Evolutionary conservation across 768 basidiomycete genomes (phyloP).

Genomic region (Suillus hirtellus): DNA sequence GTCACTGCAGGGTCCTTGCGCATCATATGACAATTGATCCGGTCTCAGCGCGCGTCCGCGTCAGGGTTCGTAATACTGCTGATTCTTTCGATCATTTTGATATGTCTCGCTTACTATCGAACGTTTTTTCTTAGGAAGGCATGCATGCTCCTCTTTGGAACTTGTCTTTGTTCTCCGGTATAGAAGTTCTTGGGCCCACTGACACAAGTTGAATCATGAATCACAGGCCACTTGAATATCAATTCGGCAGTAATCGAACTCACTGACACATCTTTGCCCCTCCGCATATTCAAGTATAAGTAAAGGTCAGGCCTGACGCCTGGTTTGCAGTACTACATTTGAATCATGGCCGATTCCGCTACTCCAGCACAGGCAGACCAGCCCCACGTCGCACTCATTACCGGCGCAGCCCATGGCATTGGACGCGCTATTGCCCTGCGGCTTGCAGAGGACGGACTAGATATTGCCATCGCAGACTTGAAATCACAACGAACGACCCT

Average conservation of each 20-base stretch:
- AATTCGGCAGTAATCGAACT: not conserved
- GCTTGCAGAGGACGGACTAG: constrained; percentile 47
- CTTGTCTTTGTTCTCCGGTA: not conserved
- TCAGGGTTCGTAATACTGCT: not conserved
- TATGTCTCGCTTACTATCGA: not conserved
- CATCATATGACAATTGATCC: not conserved
- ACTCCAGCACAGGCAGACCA: not conserved
- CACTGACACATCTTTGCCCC: not conserved
- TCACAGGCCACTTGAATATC: not conserved
- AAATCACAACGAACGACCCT: constrained; percentile 24
- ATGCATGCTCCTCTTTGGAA: not conserved
- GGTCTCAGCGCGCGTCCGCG: too few species aligned
- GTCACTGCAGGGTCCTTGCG: not conserved
- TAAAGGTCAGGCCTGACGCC: not conserved
- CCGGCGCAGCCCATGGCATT: constrained; percentile 47
- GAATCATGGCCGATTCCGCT: not conserved
- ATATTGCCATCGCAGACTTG: constrained; percentile 45
- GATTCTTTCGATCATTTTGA: not conserved
- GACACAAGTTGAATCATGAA: not conserved
- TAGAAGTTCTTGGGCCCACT: not conserved
- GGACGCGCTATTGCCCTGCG: constrained; percentile 47
- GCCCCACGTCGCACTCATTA: constrained; percentile 40
- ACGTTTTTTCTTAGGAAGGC: not conserved
- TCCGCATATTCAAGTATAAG: not conserved
- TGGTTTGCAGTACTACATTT: not conserved